Conservation (phyloP, 1,284 basidiomycete species). For the Schizophyllum commune region DNA sequence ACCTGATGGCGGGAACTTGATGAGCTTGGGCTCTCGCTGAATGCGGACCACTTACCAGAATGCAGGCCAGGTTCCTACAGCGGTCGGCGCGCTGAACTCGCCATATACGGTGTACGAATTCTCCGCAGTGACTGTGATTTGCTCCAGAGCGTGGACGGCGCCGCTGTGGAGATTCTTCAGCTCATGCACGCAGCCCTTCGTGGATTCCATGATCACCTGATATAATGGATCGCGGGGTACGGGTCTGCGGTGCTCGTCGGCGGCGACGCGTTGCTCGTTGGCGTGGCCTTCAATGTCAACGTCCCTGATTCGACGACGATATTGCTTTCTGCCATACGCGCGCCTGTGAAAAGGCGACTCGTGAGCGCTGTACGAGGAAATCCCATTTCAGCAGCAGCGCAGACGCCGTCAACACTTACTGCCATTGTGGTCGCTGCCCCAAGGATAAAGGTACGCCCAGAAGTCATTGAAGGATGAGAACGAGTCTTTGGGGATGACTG, state of each 20-base stretch:
- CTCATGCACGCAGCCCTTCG: not conserved
- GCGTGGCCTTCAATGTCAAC: constrained; percentile 33
- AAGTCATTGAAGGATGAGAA: constrained; percentile 31
- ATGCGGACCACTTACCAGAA: constrained; percentile 23
- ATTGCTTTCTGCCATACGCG: constrained; percentile 33
- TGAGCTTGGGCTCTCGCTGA: too few species aligned
- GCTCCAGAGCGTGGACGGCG: constrained; percentile 34
- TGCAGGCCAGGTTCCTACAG: constrained; percentile 34
- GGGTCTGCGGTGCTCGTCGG: constrained; percentile 32
- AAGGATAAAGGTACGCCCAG: constrained; percentile 36
- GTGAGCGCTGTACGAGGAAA: not conserved
- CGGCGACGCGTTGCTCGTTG: constrained; percentile 28
- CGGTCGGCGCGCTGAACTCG: constrained; percentile 35
- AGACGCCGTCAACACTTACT: constrained; percentile 18
- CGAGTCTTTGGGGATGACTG: constrained; percentile 31
- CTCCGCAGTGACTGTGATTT: constrained; percentile 30
- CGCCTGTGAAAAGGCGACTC: constrained; percentile 19
- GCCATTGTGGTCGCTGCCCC: constrained; percentile 40
- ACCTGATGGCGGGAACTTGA: too few species aligned
- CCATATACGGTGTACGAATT: constrained; percentile 31
- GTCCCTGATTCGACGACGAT: constrained; percentile 29
- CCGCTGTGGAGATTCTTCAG: constrained; percentile 18
- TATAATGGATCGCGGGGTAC: constrained; percentile 31
- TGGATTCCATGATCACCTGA: constrained; percentile 17
- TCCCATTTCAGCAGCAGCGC: not conserved